Conservation (phyloP, 306 rosid genomes). For the Sindora glabra region DNA sequence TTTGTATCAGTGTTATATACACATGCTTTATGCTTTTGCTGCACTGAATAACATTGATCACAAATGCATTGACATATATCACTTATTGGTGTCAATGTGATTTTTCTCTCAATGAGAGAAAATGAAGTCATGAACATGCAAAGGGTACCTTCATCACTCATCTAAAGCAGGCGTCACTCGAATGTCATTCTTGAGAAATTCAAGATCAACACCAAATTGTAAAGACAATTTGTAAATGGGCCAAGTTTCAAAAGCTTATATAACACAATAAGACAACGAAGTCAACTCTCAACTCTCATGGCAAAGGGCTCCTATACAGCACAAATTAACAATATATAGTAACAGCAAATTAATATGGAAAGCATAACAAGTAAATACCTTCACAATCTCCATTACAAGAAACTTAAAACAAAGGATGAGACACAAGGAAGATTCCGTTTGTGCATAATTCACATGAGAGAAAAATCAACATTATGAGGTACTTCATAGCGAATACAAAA, state of each 20-base stretch:
- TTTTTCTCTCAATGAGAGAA: slow-evolving; percentile 39
- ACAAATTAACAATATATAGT: background rate
- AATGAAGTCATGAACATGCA: slow-evolving; percentile 38
- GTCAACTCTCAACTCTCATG: background rate
- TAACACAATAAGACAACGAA: no score
- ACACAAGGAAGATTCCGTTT: background rate
- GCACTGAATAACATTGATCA: no score
- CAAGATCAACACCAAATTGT: background rate
- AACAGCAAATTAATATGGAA: background rate
- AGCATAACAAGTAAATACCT: background rate
- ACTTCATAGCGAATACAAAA: no score
- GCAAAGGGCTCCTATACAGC: background rate
- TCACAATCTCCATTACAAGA: no score
- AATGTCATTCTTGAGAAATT: background rate
- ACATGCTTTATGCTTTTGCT: no score
- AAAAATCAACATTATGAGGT: no score
- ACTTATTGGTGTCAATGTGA: no score
- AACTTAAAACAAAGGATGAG: background rate
- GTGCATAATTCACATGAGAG: background rate
- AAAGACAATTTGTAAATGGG: background rate
- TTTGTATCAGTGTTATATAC: no score
- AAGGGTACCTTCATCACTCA: slow-evolving; percentile 4
- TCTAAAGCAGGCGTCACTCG: background rate
- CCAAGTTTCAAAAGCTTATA: no score
- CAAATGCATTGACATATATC: no score